Evolutionary conservation across 2,329 filamentous ascomycete genomes (phyloP).

Genomic region (Biscogniauxia marginata): DNA sequence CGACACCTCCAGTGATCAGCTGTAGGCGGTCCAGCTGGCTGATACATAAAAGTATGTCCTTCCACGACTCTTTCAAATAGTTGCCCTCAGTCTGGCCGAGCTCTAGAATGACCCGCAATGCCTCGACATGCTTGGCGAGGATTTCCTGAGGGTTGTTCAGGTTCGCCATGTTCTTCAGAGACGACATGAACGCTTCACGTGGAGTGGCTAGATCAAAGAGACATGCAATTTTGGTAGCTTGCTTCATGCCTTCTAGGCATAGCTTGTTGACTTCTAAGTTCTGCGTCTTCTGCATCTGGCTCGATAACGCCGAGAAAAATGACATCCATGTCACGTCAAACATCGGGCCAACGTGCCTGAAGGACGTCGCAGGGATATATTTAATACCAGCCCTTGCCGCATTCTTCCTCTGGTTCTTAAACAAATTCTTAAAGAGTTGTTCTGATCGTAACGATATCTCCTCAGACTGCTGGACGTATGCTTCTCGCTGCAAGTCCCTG

Average conservation of each 20-base stretch:
- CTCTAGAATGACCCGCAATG: slow-evolving; percentile 86
- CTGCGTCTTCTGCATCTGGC: slow-evolving; percentile 88
- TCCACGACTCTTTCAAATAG: slow-evolving; percentile 84
- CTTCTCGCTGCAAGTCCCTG: slow-evolving; percentile 86
- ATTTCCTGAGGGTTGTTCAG: slow-evolving; percentile 95
- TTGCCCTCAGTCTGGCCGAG: slow-evolving; percentile 93
- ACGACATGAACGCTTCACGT: slow-evolving; percentile 90
- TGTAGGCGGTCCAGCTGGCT: slow-evolving; percentile 95
- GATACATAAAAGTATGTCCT: slow-evolving; percentile 91
- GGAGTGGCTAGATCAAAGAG: slow-evolving; percentile 92
- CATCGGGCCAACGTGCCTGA: slow-evolving; percentile 95
- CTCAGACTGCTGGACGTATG: slow-evolving; percentile 91
- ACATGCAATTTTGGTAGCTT: slow-evolving; percentile 90
- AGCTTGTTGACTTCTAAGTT: slow-evolving; percentile 89
- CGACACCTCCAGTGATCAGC: slow-evolving; percentile 89
- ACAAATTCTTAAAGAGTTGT: slow-evolving; percentile 89
- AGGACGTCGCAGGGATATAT: slow-evolving; percentile 92
- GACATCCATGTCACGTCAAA: slow-evolving; percentile 99
- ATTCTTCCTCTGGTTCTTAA: slow-evolving; percentile 83
- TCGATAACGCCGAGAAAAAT: slow-evolving; percentile 90
- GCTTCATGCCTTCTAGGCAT: slow-evolving; percentile 92
- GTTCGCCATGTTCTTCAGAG: slow-evolving; percentile 90
- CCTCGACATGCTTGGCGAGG: slow-evolving; percentile 93
- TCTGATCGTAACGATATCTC: slow-evolving; percentile 75
- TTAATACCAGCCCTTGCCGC: slow-evolving; percentile 65